Conservation (phyloP, 805 yeast genomes). For the Candida yuanshanica region DNA sequence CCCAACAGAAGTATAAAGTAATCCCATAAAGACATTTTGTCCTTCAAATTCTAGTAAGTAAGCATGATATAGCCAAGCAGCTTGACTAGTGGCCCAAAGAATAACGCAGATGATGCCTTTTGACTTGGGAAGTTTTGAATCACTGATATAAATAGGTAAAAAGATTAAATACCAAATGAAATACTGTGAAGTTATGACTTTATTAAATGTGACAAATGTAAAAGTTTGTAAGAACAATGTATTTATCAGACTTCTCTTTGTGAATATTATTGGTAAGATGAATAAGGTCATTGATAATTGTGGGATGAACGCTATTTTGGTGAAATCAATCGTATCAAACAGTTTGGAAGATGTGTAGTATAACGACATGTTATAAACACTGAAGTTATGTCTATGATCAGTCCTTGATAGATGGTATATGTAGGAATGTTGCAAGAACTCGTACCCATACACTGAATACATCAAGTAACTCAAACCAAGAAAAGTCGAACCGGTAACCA, state of each 20-base stretch:
- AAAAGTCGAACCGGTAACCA: conserved; percentile 40
- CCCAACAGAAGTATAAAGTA: conserved; percentile 47
- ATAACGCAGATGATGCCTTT: conserved; percentile 38
- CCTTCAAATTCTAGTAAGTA: conserved; percentile 81
- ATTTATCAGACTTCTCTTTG: conserved; percentile 37
- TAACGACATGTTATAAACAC: conserved; percentile 73
- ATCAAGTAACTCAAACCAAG: conserved; percentile 45
- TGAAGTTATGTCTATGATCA: conserved; percentile 94
- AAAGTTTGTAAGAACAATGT: conserved; percentile 72
- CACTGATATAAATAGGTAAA: conserved; percentile 64
- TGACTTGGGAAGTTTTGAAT: conserved; percentile 31
- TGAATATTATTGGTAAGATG: conserved; percentile 46
- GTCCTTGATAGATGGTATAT: conserved; percentile 75
- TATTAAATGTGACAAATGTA: conserved; percentile 71
- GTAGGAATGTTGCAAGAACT: conserved; percentile 72
- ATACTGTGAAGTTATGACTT: conserved; percentile 90
- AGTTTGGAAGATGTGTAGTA: conserved; percentile 48
- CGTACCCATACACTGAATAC: conserved; percentile 67
- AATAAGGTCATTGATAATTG: conserved; percentile 57
- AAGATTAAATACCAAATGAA: conserved; percentile 91
- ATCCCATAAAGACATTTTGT: conserved; percentile 49
- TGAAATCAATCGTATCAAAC: conserved; percentile 26
- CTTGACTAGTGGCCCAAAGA: conserved; percentile 71
- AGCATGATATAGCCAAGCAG: conserved; percentile 71
- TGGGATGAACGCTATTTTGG: conserved; percentile 74